Percentiles rank a stretch among this genome's conserved stretches.
phyloP scores from a whole-genome alignment of 257 asterid genomes.

The Handroanthus guayacan region DNA sequence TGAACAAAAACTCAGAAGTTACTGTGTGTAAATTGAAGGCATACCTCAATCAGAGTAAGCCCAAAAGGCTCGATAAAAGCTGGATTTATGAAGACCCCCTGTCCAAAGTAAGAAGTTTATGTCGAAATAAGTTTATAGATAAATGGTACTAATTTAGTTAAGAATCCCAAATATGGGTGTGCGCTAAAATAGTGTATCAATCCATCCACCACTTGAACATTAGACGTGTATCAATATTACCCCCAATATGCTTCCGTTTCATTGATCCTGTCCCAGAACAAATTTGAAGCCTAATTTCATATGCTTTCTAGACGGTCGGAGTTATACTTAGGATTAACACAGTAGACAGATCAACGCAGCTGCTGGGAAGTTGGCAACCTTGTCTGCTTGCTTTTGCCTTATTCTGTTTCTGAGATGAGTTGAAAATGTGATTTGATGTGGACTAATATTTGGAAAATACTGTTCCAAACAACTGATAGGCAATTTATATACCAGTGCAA shows the following conservation, averaged over 20 bases:
- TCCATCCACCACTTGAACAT: slow-evolving; percentile 15
- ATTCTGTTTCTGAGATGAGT: background rate
- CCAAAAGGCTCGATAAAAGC: slow-evolving; percentile 99
- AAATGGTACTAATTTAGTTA: background rate
- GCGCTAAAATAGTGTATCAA: slow-evolving; percentile 1
- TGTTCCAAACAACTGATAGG: background rate
- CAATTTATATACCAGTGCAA: background rate
- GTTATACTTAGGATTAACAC: background rate
- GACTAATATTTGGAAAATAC: background rate
- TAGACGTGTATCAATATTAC: slow-evolving; percentile 25
- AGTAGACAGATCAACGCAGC: background rate
- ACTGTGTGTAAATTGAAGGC: slow-evolving; percentile 25
- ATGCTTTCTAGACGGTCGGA: background rate
- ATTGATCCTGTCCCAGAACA: slow-evolving; percentile 5
- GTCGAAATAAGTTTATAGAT: slow-evolving; percentile 25
- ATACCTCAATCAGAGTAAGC: slow-evolving; percentile 98
- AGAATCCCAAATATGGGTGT: slow-evolving; percentile 11
- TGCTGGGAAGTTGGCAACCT: background rate
- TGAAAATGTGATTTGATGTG: background rate
- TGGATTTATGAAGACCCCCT: slow-evolving; percentile 99
- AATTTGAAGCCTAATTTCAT: slow-evolving; percentile 14
- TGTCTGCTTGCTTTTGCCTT: background rate
- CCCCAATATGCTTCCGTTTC: slow-evolving; percentile 17
- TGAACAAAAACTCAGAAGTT: slow-evolving; percentile 38
- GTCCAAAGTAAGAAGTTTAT: slow-evolving; percentile 39